These are phyloP conservation scores for Sarocladium oryzae DNA, from an alignment of 2,329 filamentous ascomycete genomes.

Conservation along the genomic window DNA sequence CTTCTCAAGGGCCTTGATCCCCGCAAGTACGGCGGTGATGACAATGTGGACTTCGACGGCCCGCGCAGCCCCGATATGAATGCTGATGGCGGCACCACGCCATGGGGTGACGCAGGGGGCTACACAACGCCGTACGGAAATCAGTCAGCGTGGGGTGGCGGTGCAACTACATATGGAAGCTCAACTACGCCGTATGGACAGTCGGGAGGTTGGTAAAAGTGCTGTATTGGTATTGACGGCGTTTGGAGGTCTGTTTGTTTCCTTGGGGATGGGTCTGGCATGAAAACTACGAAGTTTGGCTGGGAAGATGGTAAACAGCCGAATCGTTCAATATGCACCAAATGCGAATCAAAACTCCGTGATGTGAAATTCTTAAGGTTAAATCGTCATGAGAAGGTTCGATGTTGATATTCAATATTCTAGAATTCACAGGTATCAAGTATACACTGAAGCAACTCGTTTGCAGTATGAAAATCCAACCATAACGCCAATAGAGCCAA, in stretches of 20 bases:
- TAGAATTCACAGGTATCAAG: background rate
- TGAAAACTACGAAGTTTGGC: background rate
- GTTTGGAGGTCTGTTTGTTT: conserved; percentile 13
- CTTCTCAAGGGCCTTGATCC: conserved; percentile 57
- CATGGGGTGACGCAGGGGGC: conserved; percentile 45
- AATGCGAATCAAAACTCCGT: background rate
- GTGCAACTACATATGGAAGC: conserved; percentile 41
- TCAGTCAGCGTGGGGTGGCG: conserved; percentile 59
- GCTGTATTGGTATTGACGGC: background rate
- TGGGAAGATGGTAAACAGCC: conserved; percentile 12
- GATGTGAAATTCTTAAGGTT: too few relatives aligned
- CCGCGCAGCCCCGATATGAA: conserved; percentile 60
- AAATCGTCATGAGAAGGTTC: background rate
- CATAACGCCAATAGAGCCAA: conserved; percentile 1
- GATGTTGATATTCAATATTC: too few relatives aligned
- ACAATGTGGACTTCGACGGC: conserved; percentile 54
- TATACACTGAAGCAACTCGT: background rate
- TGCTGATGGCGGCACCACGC: conserved; percentile 49
- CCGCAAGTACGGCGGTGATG: conserved; percentile 44
- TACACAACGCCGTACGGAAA: conserved; percentile 63
- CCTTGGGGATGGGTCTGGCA: background rate
- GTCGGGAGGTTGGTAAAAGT: conserved; percentile 33
- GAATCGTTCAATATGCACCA: conserved; percentile 6
- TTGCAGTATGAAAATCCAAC: background rate
- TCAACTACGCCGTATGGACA: conserved; percentile 46